A percentile compares a stretch with the other conserved stretches of the same genome.
These are phyloP conservation scores for Solanum hybrid DNA, from an alignment of 305 asterid genomes.

Conservation along the genomic window DNA sequence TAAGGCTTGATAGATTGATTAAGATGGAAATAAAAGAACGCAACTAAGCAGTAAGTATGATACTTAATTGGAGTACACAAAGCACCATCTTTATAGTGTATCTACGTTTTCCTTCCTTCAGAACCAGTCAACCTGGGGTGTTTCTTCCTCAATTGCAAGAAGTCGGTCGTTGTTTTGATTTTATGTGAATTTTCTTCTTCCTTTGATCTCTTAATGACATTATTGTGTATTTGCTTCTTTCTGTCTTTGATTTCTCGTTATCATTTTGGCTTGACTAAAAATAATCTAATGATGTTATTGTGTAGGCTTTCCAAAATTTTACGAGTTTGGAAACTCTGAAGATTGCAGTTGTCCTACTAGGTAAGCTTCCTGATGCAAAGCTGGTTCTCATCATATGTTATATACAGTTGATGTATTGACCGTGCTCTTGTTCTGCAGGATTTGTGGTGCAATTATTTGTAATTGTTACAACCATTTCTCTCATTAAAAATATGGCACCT, in stretches of 20 bases:
- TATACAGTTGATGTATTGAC: background rate
- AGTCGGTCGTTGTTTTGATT: background rate
- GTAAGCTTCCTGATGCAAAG: constrained; percentile 19
- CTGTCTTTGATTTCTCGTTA: background rate
- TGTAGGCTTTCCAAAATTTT: constrained; percentile 33
- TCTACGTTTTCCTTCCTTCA: background rate
- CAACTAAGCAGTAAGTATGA: background rate
- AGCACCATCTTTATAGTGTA: background rate
- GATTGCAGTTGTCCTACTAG: constrained; percentile 27
- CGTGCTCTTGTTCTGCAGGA: constrained; percentile 13
- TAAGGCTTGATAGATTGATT: background rate
- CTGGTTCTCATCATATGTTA: background rate
- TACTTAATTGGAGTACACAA: background rate
- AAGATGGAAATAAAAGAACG: background rate
- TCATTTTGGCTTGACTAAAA: background rate
- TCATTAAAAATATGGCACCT: constrained; percentile 28
- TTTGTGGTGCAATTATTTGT: constrained; percentile 11
- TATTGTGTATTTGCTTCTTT: background rate
- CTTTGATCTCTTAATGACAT: background rate
- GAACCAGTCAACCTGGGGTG: background rate
- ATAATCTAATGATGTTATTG: background rate
- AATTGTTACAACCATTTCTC: constrained; percentile 10
- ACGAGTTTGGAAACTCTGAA: constrained; percentile 33
- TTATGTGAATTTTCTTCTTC: background rate
- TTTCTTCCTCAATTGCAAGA: background rate